Evolutionary conservation across 352 stramenopile species (phyloP), one percentile per base, ranked within the genome.

Genomic region (Pythium inflatum): DNA sequence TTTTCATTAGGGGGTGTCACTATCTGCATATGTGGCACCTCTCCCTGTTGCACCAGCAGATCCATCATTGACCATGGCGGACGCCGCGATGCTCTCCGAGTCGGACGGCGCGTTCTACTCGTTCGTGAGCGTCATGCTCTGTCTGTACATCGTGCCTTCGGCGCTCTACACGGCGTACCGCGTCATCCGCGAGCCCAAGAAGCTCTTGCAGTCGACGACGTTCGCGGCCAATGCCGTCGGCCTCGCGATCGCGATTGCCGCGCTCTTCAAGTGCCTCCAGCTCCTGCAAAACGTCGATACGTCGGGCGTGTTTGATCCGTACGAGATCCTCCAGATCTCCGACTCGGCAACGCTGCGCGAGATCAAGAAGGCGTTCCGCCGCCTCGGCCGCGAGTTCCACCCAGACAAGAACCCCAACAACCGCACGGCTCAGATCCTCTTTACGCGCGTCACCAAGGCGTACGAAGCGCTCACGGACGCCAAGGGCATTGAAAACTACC

Each of bases 391-490:
- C 24, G 65, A 89, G 73, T 67, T 94, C 48, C 88, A 96, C 54
- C 88, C 88, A 1, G 88, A 94, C 81, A 94, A 96, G 75, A 92
- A 93, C 68, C 79, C 83, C 9, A 49, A 78, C 55, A 85, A 89
- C 62, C 74, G 79, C 30, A 74, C 50, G 5, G 69, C 77, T 0
- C 66, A 79, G 9, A 53, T 72, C 7, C 74, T 82, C 30, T 96
- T 96, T 58, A 65, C 77, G 41, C 85, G 85, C 53, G 80, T 96
- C 18, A 88, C 85, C 40, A 96, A 96, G 67, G 88, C 88, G 5
- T 96, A 96, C 73, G 88, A 96, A 67, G 85, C 88, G 50, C 83
- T 96, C 48, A 94, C 88, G 16, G 80, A 94, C 74, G 75, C 80
- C 4, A 61, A 68, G 4, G 81, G 75, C 30, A 94, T 94, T 33